These are phyloP conservation scores for Volvox africanus DNA, from an alignment of 139 green algal species.

Conservation along the genomic window DNA sequence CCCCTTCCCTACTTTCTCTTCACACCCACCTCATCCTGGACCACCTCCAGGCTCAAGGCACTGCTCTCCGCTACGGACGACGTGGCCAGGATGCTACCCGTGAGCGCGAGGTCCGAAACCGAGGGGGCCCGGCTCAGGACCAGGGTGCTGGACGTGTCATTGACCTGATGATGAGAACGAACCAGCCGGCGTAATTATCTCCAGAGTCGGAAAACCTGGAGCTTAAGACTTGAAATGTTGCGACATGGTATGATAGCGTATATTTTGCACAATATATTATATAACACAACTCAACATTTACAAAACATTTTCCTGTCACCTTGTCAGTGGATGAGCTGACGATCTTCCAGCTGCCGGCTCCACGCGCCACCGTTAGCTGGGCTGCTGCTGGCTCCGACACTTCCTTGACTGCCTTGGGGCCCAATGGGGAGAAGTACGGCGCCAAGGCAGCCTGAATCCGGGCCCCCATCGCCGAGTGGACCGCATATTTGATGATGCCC, in stretches of 20 bases:
- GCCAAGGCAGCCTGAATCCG: background rate
- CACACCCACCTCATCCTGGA: no score
- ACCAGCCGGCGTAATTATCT: background rate
- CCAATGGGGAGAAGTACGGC: background rate
- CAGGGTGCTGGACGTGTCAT: background rate
- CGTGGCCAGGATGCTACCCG: background rate
- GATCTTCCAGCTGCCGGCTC: background rate
- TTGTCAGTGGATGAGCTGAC: background rate
- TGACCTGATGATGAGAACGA: background rate
- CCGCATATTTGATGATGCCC: background rate
- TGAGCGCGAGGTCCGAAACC: background rate
- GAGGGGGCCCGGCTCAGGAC: background rate
- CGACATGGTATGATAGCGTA: background rate
- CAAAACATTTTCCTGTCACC: background rate
- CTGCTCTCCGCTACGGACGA: background rate
- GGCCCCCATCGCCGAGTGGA: no score
- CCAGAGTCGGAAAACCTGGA: background rate
- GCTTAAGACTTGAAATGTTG: background rate
- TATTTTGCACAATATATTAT: background rate
- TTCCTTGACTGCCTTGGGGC: background rate
- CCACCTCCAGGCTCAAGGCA: background rate
- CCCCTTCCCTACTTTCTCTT: no score
- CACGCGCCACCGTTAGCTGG: background rate
- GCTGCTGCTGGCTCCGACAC: background rate
- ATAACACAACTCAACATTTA: no score